These are phyloP conservation scores for Colletotrichum lupini DNA, from an alignment of 2,329 filamentous ascomycete genomes.

Conservation along the genomic window DNA sequence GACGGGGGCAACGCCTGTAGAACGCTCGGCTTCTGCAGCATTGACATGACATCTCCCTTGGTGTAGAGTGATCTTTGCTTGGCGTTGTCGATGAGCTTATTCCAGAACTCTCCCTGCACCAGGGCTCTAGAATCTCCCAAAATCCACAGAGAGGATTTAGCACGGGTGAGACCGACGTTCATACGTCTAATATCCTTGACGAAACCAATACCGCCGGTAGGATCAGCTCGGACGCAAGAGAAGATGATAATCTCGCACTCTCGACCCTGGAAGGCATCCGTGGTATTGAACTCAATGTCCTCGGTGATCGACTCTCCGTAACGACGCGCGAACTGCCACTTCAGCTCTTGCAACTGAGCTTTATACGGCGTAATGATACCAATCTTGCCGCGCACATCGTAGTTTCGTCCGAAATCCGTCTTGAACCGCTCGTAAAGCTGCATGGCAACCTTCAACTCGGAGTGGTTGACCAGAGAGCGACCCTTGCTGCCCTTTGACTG, in stretches of 20 bases:
- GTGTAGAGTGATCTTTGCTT: slow-evolving; percentile 81
- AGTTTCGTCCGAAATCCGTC: slow-evolving; percentile 71
- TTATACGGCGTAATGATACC: slow-evolving; percentile 99
- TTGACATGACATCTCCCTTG: slow-evolving; percentile 65
- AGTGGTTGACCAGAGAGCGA: slow-evolving; percentile 89
- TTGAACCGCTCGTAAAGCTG: slow-evolving; percentile 84
- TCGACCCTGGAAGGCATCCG: slow-evolving; percentile 95
- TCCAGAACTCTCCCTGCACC: slow-evolving; percentile 91
- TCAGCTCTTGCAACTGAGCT: slow-evolving; percentile 86
- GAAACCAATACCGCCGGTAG: slow-evolving; percentile 97
- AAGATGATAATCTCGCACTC: slow-evolving; percentile 99
- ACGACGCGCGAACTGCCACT: slow-evolving; percentile 74
- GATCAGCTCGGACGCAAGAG: slow-evolving; percentile 93
- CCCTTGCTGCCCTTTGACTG: slow-evolving; percentile 85
- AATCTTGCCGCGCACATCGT: slow-evolving; percentile 83
- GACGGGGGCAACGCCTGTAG: slow-evolving; percentile 5
- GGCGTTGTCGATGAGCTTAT: slow-evolving; percentile 85
- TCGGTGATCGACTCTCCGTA: slow-evolving; percentile 83
- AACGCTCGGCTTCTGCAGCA: slow-evolving; percentile 58
- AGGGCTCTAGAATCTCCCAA: slow-evolving; percentile 91
- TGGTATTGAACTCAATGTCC: slow-evolving; percentile 96
- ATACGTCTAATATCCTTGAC: slow-evolving; percentile 98
- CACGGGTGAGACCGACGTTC: slow-evolving; percentile 98
- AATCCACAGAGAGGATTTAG: slow-evolving; percentile 96
- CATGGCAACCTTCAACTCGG: slow-evolving; percentile 88